Base-by-base conservation (phyloP, 1,139 yeast species). In the Debaryomyces udenii region DNA sequence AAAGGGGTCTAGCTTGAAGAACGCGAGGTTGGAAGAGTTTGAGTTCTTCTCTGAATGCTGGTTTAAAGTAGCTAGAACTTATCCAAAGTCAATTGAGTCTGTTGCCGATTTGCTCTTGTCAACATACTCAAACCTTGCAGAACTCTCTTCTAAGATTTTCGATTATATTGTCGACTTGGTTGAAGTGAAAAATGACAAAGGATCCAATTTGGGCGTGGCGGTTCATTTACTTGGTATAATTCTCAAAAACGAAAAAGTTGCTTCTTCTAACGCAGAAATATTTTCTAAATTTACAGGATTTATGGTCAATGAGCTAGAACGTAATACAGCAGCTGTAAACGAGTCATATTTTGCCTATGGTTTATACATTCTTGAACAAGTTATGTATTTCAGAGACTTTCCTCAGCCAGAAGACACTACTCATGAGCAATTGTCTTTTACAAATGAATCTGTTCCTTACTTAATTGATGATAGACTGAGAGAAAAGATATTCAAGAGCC, bases 281-380 rank as follows among this genome's bases (percentile, higher is more conserved):
- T 53, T 56, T 45, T 66, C 65, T n/a, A 60, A 62, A 13, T 70
- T 78, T 41, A 51, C 72, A 3, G 43, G 51, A 0, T 70, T 69
- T 35, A 55, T 83, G 26, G 59, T 64, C 6, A 62, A 54, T 2
- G 63, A 67, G 2, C 49, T 81, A 31, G 60, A 57, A 2, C 24
- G 27, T 18, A 17, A 39, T 4, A 61, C 71, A 0, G 62, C 65
- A 24, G 52, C 59, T 37, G 66, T 68, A 1, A 66, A 74, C 44
- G 59, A 69, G 17, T 59, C 66, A 3, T 83, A 83, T 79, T 76
- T 78, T 50, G 70, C 78, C 1, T 68, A 72, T 42, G 74, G 78
- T 0, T 56, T 84, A 37, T 59, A 67, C 10, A 69, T 79, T 2
- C 66, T 77, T 38, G 83, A 78, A 36, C 76, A 73, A 34, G 58